phyloP scores from a whole-genome alignment of 106 monocot species.

The Dioscorea alata region DNA sequence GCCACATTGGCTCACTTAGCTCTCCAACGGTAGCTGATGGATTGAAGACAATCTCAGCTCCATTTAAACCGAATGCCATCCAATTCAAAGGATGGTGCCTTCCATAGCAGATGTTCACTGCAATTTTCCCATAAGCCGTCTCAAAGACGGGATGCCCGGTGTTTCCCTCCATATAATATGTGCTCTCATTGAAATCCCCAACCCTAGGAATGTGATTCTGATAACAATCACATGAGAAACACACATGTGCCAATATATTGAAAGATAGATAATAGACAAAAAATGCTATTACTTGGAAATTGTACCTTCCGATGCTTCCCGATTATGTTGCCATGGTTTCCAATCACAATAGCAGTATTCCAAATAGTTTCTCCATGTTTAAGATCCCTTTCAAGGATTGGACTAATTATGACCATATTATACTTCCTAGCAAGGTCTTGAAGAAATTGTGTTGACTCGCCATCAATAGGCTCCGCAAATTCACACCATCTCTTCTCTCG shows the following conservation, averaged over 20 bases:
- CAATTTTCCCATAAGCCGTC: slow-evolving; percentile 88
- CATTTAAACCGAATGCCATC: slow-evolving; percentile 90
- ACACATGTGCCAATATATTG: too few relatives aligned
- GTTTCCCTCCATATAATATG: slow-evolving; percentile 96
- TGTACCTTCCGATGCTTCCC: slow-evolving; percentile 91
- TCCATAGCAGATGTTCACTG: slow-evolving; percentile 91
- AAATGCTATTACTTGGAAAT: neutral
- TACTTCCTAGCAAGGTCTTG: slow-evolving; percentile 74
- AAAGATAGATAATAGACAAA: too few relatives aligned
- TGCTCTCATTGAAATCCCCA: slow-evolving; percentile 96
- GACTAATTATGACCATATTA: slow-evolving; percentile 93
- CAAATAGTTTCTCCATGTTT: slow-evolving; percentile 86
- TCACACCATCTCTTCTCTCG: slow-evolving; percentile 96
- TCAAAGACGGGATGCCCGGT: slow-evolving; percentile 95
- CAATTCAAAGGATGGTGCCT: slow-evolving; percentile 95
- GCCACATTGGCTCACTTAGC: slow-evolving; percentile 97
- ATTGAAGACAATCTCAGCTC: slow-evolving; percentile 98
- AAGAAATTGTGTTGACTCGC: slow-evolving; percentile 77
- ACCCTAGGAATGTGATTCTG: slow-evolving; percentile 99
- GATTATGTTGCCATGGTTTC: slow-evolving; percentile 90
- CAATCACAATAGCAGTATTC: slow-evolving; percentile 95
- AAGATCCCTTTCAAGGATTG: slow-evolving; percentile 90
- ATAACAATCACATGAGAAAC: slow-evolving; percentile 4
- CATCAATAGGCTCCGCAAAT: slow-evolving; percentile 91
- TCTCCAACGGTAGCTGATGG: slow-evolving; percentile 98